A percentile compares a stretch with the other conserved stretches of the same genome.
Evolutionary conservation across 352 stramenopile species (phyloP).

Genomic region (Pythium pectinolyticum): DNA sequence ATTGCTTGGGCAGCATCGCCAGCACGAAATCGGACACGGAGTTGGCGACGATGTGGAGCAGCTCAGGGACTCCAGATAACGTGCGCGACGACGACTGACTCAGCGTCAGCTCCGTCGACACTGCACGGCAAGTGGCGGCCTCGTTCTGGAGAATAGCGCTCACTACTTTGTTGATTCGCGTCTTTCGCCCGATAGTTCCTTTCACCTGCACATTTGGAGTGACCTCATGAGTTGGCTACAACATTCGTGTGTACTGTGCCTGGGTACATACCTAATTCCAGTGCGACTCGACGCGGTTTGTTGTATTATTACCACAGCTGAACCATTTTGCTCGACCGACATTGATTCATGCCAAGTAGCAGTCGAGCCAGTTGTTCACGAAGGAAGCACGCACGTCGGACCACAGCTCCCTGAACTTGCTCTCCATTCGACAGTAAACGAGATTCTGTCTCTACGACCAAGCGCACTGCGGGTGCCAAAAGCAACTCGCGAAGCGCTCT

Average conservation of each 20-base stretch:
- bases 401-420: neutral
- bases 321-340: conserved; percentile 1
- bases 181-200: neutral
- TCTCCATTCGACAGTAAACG: neutral
- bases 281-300: conserved; percentile 6
- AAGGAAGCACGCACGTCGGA: conserved; percentile 1
- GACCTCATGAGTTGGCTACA: neutral
- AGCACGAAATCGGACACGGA: neutral
- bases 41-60: neutral
- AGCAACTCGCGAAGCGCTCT: neutral
- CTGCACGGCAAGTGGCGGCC: neutral
- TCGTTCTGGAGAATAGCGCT: neutral
- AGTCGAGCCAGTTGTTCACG: neutral
- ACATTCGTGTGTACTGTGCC: too few relatives aligned
- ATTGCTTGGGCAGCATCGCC: neutral
- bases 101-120: neutral
- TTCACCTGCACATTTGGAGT: conserved; percentile 2
- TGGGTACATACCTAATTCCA: conserved; percentile 19
- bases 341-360: conserved; percentile 3
- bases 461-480: neutral
- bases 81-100: neutral
- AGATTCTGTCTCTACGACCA: neutral
- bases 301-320: conserved; percentile 18
- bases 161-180: conserved; percentile 1
- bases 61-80: neutral